phyloP scores from a whole-genome alignment of 2,329 filamentous ascomycete genomes.

The Sordariomycetes sp. region DNA sequence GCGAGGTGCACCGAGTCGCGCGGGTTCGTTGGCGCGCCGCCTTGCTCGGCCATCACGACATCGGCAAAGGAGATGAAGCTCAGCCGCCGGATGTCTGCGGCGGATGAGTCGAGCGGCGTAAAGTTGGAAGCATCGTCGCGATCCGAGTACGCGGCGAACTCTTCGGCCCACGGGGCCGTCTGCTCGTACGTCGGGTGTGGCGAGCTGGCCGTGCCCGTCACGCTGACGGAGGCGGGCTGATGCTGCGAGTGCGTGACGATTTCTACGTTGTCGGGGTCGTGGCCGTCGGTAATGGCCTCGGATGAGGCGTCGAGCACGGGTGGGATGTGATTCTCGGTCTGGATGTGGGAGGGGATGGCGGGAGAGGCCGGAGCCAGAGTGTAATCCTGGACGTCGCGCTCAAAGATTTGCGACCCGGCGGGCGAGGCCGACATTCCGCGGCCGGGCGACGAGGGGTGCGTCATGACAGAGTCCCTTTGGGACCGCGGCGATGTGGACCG shows the following conservation, averaged over 20 bases:
- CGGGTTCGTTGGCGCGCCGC: conserved; percentile 37
- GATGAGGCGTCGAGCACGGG: conserved; percentile 84
- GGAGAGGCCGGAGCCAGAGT: conserved; percentile 58
- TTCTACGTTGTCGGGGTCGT: conserved; percentile 79
- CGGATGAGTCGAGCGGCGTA: conserved; percentile 52
- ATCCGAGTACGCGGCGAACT: conserved; percentile 39
- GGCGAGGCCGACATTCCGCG: conserved; percentile 60
- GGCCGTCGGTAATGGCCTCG: conserved; percentile 77
- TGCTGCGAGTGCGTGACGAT: conserved; percentile 81
- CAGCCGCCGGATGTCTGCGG: conserved; percentile 63
- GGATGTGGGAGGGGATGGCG: conserved; percentile 85
- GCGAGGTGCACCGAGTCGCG: conserved; percentile 59
- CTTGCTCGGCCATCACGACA: conserved; percentile 77
- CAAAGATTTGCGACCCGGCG: conserved; percentile 73
- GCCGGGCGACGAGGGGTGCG: conserved; percentile 47
- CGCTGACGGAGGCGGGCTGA: conserved; percentile 60
- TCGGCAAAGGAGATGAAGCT: conserved; percentile 97
- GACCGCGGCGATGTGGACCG: conserved; percentile 27
- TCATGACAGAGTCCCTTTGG: conserved; percentile 26
- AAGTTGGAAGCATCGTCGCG: conserved; percentile 62
- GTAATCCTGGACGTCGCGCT: conserved; percentile 84
- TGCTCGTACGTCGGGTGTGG: conserved; percentile 22
- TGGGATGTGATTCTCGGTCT: conserved; percentile 89
- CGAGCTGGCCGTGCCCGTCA: conserved; percentile 29
- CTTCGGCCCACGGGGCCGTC: conserved; percentile 39